Evolutionary conservation across 768 basidiomycete genomes (phyloP).

Genomic region (Neoboletus subvelutipes): DNA sequence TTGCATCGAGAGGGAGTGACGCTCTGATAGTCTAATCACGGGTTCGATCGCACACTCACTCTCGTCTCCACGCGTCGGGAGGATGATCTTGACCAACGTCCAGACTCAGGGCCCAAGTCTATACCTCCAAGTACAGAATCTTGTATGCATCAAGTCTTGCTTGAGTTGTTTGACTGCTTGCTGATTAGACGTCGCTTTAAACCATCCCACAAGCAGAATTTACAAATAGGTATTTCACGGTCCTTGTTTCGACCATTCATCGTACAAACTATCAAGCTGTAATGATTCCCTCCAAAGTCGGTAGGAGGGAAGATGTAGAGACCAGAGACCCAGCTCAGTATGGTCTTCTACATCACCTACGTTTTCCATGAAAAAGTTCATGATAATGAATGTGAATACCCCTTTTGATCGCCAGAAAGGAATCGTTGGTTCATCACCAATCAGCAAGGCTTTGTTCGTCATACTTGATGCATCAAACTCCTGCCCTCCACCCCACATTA

Average conservation of each 20-base stretch:
- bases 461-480: neutral
- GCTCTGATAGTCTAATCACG: slow-evolving; percentile 59
- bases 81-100: slow-evolving; percentile 35
- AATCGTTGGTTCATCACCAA: neutral
- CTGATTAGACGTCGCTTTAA: slow-evolving; percentile 1
- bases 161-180: neutral
- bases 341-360: slow-evolving; percentile 7
- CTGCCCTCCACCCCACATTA: neutral
- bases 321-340: slow-evolving; percentile 7
- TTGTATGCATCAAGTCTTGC: slow-evolving; percentile 13
- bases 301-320: slow-evolving; percentile 3
- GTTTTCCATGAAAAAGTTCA: slow-evolving; percentile 3
- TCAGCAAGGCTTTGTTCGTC: neutral
- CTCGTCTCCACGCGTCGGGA: slow-evolving; percentile 59
- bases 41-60: slow-evolving; percentile 66
- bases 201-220: slow-evolving; percentile 14
- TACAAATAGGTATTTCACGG: slow-evolving; percentile 7
- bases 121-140: slow-evolving; percentile 15
- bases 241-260: slow-evolving; percentile 1
- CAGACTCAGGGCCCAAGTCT: slow-evolving; percentile 11
- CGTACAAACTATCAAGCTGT: slow-evolving; percentile 16
- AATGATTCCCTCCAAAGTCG: slow-evolving; percentile 9
- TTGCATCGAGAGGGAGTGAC: slow-evolving; percentile 10
- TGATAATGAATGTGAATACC: slow-evolving; percentile 8
- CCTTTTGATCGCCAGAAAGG: neutral